Evolutionary conservation across 1,139 yeast species (phyloP), one percentile per base, ranked within the genome.

Genomic region (Geotrichum aggregatum): DNA sequence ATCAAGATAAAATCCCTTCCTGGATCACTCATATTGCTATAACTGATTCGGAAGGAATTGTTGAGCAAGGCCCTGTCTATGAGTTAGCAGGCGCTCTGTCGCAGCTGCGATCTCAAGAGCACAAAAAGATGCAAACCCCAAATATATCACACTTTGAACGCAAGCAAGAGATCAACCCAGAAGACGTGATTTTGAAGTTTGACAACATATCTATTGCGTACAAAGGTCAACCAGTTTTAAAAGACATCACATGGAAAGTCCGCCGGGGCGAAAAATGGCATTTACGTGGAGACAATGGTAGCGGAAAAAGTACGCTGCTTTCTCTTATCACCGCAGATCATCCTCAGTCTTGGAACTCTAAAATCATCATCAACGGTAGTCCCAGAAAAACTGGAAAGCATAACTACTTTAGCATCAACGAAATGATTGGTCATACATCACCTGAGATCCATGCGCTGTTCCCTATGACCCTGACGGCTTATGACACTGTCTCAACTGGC

Each of bases 291-390:
- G 80, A 83, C 57, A 92, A 92, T 61, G 98, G 98, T 1, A 77
- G 95, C 0, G 98, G 98, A 0, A 92, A 92, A 65, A 86, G 96
- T 3, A 92, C 98, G 0, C 69, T 92, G 18, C 69, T 92, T 16
- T 82, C 97, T 1, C 68, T 92, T 41, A 75, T 92, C 35, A 88
- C 96, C 0, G 92, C 96, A 1, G 98, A 92, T 63, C 98, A 92
- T 65, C 98, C 98, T 0, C 96, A 92, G 67, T 83, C 96, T 1
- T 92, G 98, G 98, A 83, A 81, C 60, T 77, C 82, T 3, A 80
- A 78, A 26, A 76, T 92, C 41, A 68, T 75, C 18, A 76, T 89
- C 53, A 73, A 84, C 62, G 94, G 92, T 0, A 69, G 69, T 26
- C 77, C 80, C n/a, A 75, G 96, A 47, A 77, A 77, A 57, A 82